Conservation (phyloP, 345 rosid genomes). For the Salix viminalis region DNA sequence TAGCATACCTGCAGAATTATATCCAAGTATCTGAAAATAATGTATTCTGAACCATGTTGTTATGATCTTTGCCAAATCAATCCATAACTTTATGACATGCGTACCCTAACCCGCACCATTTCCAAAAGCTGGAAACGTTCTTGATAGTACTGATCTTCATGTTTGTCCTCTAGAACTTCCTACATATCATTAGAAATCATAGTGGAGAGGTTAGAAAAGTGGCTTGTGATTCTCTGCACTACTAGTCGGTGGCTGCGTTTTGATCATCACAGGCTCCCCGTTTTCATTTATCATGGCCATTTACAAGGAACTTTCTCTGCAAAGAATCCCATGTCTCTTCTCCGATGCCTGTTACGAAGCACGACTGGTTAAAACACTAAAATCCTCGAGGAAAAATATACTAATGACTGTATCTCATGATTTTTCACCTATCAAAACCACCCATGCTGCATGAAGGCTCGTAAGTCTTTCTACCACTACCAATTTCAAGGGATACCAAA, state of each 20-base stretch:
- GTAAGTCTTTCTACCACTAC: slow-evolving; percentile 34
- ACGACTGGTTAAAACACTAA: not conserved
- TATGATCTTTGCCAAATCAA: not conserved
- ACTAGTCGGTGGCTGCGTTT: slow-evolving; percentile 15
- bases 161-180: slow-evolving; percentile 6
- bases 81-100: no score
- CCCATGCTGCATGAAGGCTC: slow-evolving; percentile 48
- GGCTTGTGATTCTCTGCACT: slow-evolving; percentile 21
- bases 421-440: slow-evolving; percentile 37
- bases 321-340: slow-evolving; percentile 33
- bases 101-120: no score
- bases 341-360: slow-evolving; percentile 25
- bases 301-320: slow-evolving; percentile 36
- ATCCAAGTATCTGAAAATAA: not conserved
- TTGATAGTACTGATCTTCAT: not conserved
- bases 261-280: slow-evolving; percentile 34
- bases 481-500: slow-evolving; percentile 33
- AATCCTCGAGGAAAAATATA: not conserved
- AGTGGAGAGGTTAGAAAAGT: slow-evolving; percentile 24
- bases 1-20: not conserved
- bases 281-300: slow-evolving; percentile 39
- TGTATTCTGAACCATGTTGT: not conserved
- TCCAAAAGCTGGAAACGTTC: not conserved
- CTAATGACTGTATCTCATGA: not conserved
- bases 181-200: slow-evolving; percentile 22